Conservation (phyloP, 306 rosid genomes). For the Cucurbita maxima region DNA sequence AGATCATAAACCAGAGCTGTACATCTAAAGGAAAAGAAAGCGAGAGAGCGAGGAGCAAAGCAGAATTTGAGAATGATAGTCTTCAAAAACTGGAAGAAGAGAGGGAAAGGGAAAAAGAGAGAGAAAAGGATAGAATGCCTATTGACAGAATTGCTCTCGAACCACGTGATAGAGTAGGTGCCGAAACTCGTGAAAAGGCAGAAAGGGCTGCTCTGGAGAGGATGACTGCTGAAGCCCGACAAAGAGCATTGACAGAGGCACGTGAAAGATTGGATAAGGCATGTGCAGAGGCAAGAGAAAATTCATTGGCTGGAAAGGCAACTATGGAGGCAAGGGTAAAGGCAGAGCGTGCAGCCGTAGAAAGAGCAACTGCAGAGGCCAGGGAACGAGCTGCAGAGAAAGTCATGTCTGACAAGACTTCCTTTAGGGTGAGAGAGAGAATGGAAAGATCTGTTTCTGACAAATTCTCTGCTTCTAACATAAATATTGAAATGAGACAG, state of each 20-base stretch:
- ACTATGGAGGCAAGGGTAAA: constrained; percentile 67
- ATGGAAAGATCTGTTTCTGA: constrained; percentile 87
- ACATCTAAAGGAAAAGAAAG: constrained; percentile 34
- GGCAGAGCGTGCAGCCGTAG: constrained; percentile 83
- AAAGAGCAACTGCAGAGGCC: constrained; percentile 87
- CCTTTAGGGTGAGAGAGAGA: constrained; percentile 45
- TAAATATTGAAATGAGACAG: constrained; percentile 41
- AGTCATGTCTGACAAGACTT: constrained; percentile 59
- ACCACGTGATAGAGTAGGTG: constrained; percentile 53
- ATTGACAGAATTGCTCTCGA: constrained; percentile 65
- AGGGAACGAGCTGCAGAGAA: constrained; percentile 79
- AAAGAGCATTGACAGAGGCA: constrained; percentile 65
- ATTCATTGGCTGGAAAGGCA: constrained; percentile 52
- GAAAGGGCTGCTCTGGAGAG: constrained; percentile 85
- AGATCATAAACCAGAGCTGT: constrained; percentile 15
- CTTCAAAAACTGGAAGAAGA: constrained; percentile 71
- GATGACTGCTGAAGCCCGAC: constrained; percentile 76
- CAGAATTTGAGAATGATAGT: constrained; percentile 50
- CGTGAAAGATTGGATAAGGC: constrained; percentile 93
- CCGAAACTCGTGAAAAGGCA: constrained; percentile 55
- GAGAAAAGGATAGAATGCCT: constrained; percentile 86
- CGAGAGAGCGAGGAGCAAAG: constrained; percentile 46
- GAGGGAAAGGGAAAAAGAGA: constrained; percentile 85
- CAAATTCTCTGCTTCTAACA: constrained; percentile 36
- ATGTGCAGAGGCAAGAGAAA: constrained; percentile 87